phyloP scores from a whole-genome alignment of 441 rosid species.

The Pelargonium fulgidum region DNA sequence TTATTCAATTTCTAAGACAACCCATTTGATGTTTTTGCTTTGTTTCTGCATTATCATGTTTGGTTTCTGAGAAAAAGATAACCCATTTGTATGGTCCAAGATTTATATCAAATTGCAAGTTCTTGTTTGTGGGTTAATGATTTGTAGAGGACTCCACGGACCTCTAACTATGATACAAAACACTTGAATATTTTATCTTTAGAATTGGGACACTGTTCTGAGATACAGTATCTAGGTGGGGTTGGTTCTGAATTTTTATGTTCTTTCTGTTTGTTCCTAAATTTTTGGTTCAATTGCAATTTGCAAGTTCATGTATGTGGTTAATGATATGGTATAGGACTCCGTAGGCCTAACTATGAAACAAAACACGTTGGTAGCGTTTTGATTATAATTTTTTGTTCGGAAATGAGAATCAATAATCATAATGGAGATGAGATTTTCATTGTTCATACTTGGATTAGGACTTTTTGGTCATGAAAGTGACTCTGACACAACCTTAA shows the following conservation, averaged over 20 bases:
- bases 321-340: no score
- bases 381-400: no score
- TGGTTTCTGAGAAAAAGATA: background rate
- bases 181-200: slow-evolving; percentile 2
- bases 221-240: background rate
- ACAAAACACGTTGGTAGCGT: no score
- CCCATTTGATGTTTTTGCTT: background rate
- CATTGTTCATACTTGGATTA: background rate
- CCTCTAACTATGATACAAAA: no score
- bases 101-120: no score
- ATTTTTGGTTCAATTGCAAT: no score
- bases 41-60: background rate
- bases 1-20: background rate
- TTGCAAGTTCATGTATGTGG: no score
- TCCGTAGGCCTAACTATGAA: no score
- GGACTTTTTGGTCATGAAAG: background rate
- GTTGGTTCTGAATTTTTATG: background rate
- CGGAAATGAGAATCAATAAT: no score
- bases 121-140: background rate
- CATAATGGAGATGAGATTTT: background rate
- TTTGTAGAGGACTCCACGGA: background rate
- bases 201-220: background rate
- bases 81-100: background rate
- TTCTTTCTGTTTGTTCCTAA: background rate
- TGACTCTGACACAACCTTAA: background rate